Evolutionary conservation across 129 eudicot species (phyloP), one percentile per base, ranked within the genome.

Genomic region (Pittosporum tobira): DNA sequence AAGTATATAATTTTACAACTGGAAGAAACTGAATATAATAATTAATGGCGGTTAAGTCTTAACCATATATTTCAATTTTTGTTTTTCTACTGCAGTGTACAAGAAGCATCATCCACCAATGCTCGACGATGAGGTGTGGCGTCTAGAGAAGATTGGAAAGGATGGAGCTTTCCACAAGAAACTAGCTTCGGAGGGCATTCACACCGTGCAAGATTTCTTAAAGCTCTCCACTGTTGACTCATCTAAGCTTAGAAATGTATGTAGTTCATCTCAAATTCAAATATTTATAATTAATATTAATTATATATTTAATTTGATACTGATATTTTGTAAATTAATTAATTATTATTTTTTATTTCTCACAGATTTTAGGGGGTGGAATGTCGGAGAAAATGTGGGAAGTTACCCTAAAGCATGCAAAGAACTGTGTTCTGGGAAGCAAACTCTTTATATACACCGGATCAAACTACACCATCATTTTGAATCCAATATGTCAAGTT

Each of bases 141-240:
- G 96, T 9, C 77, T 88, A 14, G 91, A 81, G 74, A 88, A 88
- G 79, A 84, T 88, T n/a, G 94, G 94, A 22, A 88, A 88, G 68
- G 91, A 79, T 18, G 96, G 96, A 52, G 78, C 80, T 16, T 82
- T 88, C 37, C 94, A 84, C 61, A 63, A 58, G 58, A 84, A 77
- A 53, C 79, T 88, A 6, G 38, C 64, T 16, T n/a, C 51, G 0
- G 57, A 75, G 22, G 72, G 75, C 59, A 77, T 88, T 43, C 51
- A 61, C 16, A 81, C 79, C 16, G 91, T 88, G 8, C 88, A 82
- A 68, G 88, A 81, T 38, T 82, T 88, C 71, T 65, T 88, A 48
- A 74, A 73, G 65, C 66, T 84, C 31, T 63, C 73, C 4, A 49
- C 48, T 12, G 74, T 84, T 6, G 63, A 73, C n/a, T 77, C 75